phyloP scores from a whole-genome alignment of 768 basidiomycete genomes.

The Auriscalpium microsporum region DNA sequence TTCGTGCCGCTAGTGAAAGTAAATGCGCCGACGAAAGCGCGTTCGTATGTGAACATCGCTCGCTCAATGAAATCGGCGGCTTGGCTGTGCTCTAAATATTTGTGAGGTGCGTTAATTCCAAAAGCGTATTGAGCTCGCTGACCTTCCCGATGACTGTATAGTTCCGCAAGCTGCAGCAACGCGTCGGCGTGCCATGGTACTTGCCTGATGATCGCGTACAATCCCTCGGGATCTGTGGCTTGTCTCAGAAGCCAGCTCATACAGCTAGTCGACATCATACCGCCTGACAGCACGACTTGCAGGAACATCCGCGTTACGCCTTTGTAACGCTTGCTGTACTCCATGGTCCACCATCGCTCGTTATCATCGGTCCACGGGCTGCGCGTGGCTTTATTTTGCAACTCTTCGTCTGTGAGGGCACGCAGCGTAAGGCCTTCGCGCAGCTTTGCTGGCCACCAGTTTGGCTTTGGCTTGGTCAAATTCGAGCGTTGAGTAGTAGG shows the following conservation, averaged over 20 bases:
- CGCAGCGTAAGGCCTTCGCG: constrained; percentile 70
- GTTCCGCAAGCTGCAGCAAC: constrained; percentile 76
- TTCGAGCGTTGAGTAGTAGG: constrained; percentile 49
- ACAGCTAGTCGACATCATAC: constrained; percentile 33
- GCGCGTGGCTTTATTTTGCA: constrained; percentile 31
- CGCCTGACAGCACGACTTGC: constrained; percentile 71
- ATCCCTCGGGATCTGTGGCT: constrained; percentile 59
- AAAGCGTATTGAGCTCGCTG: constrained; percentile 4
- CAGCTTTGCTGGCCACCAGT: constrained; percentile 64
- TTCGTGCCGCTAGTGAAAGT: constrained; percentile 74
- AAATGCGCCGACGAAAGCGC: constrained; percentile 81
- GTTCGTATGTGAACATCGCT: constrained; percentile 90
- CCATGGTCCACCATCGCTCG: constrained; percentile 86
- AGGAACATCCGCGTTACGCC: constrained; percentile 76
- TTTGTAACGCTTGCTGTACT: constrained; percentile 80
- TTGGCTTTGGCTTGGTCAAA: constrained; percentile 66
- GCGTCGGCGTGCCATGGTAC: constrained; percentile 94
- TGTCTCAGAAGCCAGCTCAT: no score
- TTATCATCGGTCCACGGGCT: constrained; percentile 33
- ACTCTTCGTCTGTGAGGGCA: constrained; percentile 47
- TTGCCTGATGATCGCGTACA: constrained; percentile 66
- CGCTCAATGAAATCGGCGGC: constrained; percentile 87
- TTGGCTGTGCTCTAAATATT: constrained; percentile 58
- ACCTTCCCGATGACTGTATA: constrained; percentile 86
- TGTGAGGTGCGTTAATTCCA: neutral